Evolutionary conservation across 169 alveolate species (phyloP), one percentile per base, ranked within the genome.

Genomic region (Cryptosporidium ryanae): DNA sequence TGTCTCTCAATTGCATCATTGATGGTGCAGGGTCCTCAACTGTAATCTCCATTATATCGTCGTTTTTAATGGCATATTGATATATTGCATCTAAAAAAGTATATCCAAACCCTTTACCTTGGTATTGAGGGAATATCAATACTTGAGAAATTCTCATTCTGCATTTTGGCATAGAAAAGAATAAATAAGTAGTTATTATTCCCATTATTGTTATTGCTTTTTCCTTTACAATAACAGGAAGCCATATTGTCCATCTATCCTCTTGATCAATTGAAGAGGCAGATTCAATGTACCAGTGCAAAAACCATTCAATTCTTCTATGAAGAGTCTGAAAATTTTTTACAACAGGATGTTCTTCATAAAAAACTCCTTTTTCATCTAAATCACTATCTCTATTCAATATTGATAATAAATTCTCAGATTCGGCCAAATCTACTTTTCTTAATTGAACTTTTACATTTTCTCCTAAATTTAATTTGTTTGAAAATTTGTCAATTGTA

Each of bases 21-120:
- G 95, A 83, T 17, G 63, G 89, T 2, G 95, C 92, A 50, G 95
- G 95, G 48, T 92, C 95, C 87, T 92, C 95, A 17, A 92, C 95
- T 0, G 95, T 92, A 49, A 92, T 90, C 65, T 92, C 95, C 63
- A 91, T 84, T 31, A 92, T 89, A 31, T 90, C 83, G 0, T 82
- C 65, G 67, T 92, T 94, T 25, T 90, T 76, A 7, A 92, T 92
- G 4, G 95, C 93, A 82, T 84, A 31, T 54, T 82, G 82, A 49
- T 92, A 92, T 10, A 92, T 92, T 34, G 81, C 76, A 65, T 92
- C 93, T 55, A 92, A 52, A 15, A 92, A 91, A 23, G 70, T 64
- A 76, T 83, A 64, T 1, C 95, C 95, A 54, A 92, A 59, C 29
- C 95, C 95, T 50, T 92, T 92, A 34, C 92, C 87, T 54, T 90